Evolutionary conservation across 805 yeast species (phyloP).

Genomic region (Debaryomyces prosopidis): DNA sequence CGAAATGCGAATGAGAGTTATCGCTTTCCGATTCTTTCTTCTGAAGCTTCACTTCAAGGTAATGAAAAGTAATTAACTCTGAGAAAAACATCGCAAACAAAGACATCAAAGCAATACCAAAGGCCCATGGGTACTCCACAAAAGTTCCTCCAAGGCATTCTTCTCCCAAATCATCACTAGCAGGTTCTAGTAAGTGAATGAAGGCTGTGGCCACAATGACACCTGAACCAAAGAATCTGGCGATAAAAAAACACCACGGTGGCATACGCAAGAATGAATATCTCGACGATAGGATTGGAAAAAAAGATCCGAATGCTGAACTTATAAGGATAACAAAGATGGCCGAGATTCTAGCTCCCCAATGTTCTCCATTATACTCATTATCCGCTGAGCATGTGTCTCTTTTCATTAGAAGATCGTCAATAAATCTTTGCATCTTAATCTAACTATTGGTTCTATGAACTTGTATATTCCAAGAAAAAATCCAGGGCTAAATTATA

Average conservation of each 20-base stretch:
- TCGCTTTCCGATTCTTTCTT: constrained; percentile 4
- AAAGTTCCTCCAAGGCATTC: constrained; percentile 30
- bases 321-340: constrained; percentile 60
- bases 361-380: constrained; percentile 44
- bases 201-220: constrained; percentile 38
- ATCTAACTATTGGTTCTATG: background rate
- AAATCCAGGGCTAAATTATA: too few species aligned
- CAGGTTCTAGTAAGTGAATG: constrained; percentile 35
- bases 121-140: constrained; percentile 31
- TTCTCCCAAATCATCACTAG: constrained; percentile 21
- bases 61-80: constrained; percentile 22
- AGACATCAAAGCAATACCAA: constrained; percentile 33
- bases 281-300: constrained; percentile 62
- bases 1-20: constrained; percentile 59
- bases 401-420: constrained; percentile 42
- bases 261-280: constrained; percentile 62
- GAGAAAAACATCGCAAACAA: constrained; percentile 29
- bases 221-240: constrained; percentile 34
- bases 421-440: constrained; percentile 1
- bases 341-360: constrained; percentile 58
- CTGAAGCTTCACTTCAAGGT: constrained; percentile 3
- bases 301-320: constrained; percentile 55
- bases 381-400: constrained; percentile 41
- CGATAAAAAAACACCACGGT: constrained; percentile 50
- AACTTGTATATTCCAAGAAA: too few species aligned